phyloP scores from a whole-genome alignment of 2,329 filamentous ascomycete species.

The Fusarium sp. region DNA sequence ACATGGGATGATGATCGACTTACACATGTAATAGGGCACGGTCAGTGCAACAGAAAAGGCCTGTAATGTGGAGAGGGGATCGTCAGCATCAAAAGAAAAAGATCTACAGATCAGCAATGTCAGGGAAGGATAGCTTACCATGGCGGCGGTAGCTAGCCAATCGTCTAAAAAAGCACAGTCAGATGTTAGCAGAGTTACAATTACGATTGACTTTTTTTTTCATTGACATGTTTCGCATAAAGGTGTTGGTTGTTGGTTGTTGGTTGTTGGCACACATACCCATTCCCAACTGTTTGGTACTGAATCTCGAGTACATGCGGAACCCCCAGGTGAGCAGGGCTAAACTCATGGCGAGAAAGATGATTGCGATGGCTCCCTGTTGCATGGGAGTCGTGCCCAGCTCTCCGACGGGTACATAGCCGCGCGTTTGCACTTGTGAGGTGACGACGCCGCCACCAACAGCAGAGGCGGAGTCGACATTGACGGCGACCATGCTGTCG shows the following conservation, averaged over 20 bases:
- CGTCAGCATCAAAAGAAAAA: neutral
- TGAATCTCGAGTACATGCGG: conserved; percentile 36
- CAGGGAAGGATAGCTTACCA: conserved; percentile 17
- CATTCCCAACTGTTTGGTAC: conserved; percentile 34
- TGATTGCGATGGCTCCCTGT: conserved; percentile 35
- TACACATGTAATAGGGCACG: conserved; percentile 36
- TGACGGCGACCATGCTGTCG: neutral
- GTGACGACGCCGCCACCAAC: neutral
- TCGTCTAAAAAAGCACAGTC: conserved; percentile 22
- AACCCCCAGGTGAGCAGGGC: conserved; percentile 25
- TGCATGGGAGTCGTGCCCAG: conserved; percentile 28
- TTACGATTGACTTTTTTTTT: neutral
- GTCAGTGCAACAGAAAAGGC: conserved; percentile 28
- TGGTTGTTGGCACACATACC: conserved; percentile 22
- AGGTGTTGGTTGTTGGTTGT: neutral
- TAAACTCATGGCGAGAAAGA: conserved; percentile 33
- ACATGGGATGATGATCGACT: neutral
- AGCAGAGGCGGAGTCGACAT: neutral
- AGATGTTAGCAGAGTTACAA: conserved; percentile 6
- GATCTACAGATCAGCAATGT: neutral
- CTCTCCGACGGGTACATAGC: neutral
- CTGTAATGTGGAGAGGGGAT: conserved; percentile 10
- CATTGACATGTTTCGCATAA: neutral
- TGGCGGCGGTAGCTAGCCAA: conserved; percentile 32
- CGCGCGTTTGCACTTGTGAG: neutral